These are phyloP conservation scores for Ustilago bromivora DNA, from an alignment of 1,284 basidiomycete species.

Conservation along the genomic window DNA sequence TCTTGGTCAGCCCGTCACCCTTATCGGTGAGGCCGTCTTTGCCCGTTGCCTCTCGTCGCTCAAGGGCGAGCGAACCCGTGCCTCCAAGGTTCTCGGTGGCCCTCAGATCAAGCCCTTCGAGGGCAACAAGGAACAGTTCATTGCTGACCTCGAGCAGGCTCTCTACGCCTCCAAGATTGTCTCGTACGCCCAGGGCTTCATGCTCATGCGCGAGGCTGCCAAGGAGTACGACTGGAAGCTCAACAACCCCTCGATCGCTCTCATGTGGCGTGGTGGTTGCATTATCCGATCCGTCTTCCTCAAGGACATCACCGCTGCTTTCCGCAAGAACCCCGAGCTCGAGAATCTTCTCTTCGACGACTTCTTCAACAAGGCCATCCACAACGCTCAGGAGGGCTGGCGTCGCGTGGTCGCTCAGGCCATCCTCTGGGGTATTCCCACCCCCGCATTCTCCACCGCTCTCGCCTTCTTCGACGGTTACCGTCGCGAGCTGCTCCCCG, in stretches of 20 bases:
- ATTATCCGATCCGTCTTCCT: slow-evolving; percentile 79
- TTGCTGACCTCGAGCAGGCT: slow-evolving; percentile 98
- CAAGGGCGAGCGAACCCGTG: slow-evolving; percentile 95
- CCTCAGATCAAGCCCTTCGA: slow-evolving; percentile 92
- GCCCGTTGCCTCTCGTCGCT: slow-evolving; percentile 97
- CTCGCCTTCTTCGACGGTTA: slow-evolving; percentile 99
- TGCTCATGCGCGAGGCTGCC: slow-evolving; percentile 98
- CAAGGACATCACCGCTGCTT: slow-evolving; percentile 78
- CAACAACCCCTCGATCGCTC: slow-evolving; percentile 92
- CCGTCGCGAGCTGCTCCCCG: slow-evolving; percentile 85
- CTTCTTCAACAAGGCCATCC: slow-evolving; percentile 96
- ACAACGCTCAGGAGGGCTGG: slow-evolving; percentile 97
- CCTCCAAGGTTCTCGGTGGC: slow-evolving; percentile 88
- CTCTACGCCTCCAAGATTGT: slow-evolving; percentile 97
- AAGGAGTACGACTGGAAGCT: slow-evolving; percentile 81
- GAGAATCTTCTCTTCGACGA: slow-evolving; percentile 96
- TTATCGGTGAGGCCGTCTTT: slow-evolving; percentile 99
- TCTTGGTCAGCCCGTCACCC: slow-evolving; percentile 87
- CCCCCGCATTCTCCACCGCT: slow-evolving; percentile 94
- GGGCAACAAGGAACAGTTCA: slow-evolving; percentile 98
- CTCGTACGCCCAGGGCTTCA: slow-evolving; percentile 94
- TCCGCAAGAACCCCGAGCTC: slow-evolving; percentile 85
- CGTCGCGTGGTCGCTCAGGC: slow-evolving; percentile 96
- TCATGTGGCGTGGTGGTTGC: slow-evolving; percentile 99
- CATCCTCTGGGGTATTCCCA: slow-evolving; percentile 96